Base-by-base conservation (phyloP, 805 yeast genomes). In the Cyberlindnera samutprakarnensis region DNA sequence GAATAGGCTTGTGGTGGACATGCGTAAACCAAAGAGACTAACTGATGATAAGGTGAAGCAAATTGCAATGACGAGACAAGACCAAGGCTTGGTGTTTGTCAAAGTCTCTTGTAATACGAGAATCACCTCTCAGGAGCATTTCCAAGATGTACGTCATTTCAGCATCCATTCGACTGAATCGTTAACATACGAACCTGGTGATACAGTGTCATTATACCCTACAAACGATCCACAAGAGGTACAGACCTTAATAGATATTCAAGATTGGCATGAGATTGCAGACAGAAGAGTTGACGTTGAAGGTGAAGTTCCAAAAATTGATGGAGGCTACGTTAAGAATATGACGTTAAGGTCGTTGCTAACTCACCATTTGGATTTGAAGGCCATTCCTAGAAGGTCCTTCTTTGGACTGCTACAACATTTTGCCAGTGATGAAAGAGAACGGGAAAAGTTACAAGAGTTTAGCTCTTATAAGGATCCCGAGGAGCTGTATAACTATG, bases 401-500 rank as follows among this genome's bases (percentile, higher is more conserved):
- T 90, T 92, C 46, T 92, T 92, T 54, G 68, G 70, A 51, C 56
- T 70, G 14, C 66, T 76, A 5, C 76, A 83, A 72, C 86, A 80
- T 48, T 92, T 88, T 58, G 77, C 84, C 6, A 61, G 66, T 14
- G 92, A 82, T 35, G 72, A 70, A 34, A 64, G 90, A 36, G 96
- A 90, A 46, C 60, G 64, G 22, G 92, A 78, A 31, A 83, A 85
- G 47, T 62, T 92, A 28, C 59, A 61, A 31, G 96, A 92, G 45
- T 83, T 92, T 46, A 72, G 81, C 8, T 61, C 70, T 8, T 65
- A 77, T 30, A 79, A 79, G 27, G 86, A 83, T 31, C 70, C 80
- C 32, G 87, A 90, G 51, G 95, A 84, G 33, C 57, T 88, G 27
- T 90, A 76, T 53, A 78, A 90, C 54, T 92, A 92, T 55, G 94